A percentile compares a stretch with the other conserved stretches of the same genome.
These are phyloP conservation scores for Salix viminalis DNA, from an alignment of 345 rosid genomes.

Conservation along the genomic window DNA sequence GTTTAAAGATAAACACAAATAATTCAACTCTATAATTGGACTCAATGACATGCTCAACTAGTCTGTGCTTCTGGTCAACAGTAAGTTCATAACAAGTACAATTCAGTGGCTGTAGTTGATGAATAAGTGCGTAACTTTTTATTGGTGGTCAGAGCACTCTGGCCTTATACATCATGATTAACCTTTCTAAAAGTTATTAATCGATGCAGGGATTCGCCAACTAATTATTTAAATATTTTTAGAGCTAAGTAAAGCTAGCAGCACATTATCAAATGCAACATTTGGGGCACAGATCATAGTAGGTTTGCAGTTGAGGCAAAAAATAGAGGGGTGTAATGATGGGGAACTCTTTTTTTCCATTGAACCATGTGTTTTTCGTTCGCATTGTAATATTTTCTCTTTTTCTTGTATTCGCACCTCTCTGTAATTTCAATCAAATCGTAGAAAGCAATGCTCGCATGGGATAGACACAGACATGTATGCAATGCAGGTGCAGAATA, in stretches of 20 bases:
- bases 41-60: not conserved
- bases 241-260: not conserved
- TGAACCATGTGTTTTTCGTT: slow-evolving; percentile 16
- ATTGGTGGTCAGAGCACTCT: slow-evolving; percentile 21
- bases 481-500: not conserved
- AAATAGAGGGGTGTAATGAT: not conserved
- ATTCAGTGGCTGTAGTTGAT: slow-evolving; percentile 10
- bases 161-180: not conserved
- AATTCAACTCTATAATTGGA: not conserved
- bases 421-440: not conserved
- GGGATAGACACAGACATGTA: not conserved
- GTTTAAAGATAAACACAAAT: not conserved
- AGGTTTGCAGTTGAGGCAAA: not conserved
- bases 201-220: not conserved
- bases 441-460: not conserved
- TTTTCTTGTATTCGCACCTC: not conserved
- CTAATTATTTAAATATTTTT: too few species aligned
- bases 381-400: not conserved
- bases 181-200: not conserved
- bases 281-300: not conserved
- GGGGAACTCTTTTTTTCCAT: not conserved
- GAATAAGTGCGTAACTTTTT: not conserved
- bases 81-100: not conserved
- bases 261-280: not conserved
- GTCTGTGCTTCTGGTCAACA: slow-evolving; percentile 16